Conservation (phyloP, 2,329 filamentous ascomycete species). For the Coniochaeta pulveracea region DNA sequence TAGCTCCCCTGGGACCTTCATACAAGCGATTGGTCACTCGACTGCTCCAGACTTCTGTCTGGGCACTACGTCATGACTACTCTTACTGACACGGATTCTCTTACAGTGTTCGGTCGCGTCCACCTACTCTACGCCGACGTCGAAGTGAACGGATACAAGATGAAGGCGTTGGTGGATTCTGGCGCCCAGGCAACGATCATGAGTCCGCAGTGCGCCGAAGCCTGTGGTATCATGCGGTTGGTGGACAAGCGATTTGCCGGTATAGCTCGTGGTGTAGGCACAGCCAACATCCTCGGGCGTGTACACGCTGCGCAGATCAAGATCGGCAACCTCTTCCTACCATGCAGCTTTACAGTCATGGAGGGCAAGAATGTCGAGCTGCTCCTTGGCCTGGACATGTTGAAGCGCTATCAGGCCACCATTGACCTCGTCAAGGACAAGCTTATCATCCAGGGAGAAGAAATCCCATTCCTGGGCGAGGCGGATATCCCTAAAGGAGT, state of each 20-base stretch:
- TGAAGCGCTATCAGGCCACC: constrained; percentile 87
- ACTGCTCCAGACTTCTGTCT: background rate
- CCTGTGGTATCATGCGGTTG: constrained; percentile 90
- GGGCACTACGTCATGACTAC: constrained; percentile 7
- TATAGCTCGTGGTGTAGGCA: constrained; percentile 86
- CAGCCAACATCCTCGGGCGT: constrained; percentile 84
- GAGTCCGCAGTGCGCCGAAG: constrained; percentile 85
- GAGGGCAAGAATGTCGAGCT: constrained; percentile 95
- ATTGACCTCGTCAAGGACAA: constrained; percentile 81
- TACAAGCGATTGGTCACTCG: background rate
- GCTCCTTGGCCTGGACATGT: constrained; percentile 87
- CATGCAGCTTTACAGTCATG: constrained; percentile 98
- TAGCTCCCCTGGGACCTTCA: background rate
- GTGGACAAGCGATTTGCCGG: constrained; percentile 89
- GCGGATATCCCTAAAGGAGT: constrained; percentile 83
- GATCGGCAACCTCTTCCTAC: constrained; percentile 75
- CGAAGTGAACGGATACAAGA: constrained; percentile 81
- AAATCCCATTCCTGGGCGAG: constrained; percentile 84
- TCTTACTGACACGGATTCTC: background rate
- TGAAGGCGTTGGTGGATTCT: constrained; percentile 95
- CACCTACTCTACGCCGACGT: constrained; percentile 96
- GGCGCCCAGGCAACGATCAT: constrained; percentile 98
- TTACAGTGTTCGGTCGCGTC: constrained; percentile 77
- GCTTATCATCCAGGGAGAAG: constrained; percentile 77
- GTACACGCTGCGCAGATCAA: constrained; percentile 94